These are phyloP conservation scores for Xylariaceae sp. DNA, from an alignment of 2,329 filamentous ascomycete species.

Conservation along the genomic window DNA sequence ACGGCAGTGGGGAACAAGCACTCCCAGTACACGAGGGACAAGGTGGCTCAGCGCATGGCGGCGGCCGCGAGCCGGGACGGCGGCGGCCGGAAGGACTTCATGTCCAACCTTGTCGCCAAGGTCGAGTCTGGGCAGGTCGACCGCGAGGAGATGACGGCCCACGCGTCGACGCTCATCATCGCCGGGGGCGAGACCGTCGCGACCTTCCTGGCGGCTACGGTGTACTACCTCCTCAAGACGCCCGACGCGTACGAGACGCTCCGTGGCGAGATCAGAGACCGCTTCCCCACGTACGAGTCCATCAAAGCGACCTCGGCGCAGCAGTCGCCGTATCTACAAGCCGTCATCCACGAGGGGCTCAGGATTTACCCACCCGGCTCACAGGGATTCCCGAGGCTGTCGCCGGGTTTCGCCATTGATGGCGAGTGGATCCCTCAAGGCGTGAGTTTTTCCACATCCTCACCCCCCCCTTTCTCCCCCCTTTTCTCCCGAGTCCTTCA, in stretches of 20 bases:
- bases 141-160: constrained; percentile 14
- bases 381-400: constrained; percentile 19
- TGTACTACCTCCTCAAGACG: constrained; percentile 8
- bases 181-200: constrained; percentile 17
- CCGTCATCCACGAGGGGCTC: constrained; percentile 15
- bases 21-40: constrained; percentile 7
- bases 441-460: constrained; percentile 14
- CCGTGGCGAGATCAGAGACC: constrained; percentile 11
- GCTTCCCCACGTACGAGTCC: constrained; percentile 17
- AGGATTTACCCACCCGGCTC: constrained; percentile 15
- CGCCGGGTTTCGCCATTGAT: constrained; percentile 14
- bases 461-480: too few species aligned
- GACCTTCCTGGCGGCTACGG: constrained; percentile 3
- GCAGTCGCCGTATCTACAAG: constrained; percentile 17
- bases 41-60: constrained; percentile 8
- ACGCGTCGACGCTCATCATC: constrained; percentile 14
- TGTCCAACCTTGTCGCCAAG: constrained; percentile 7
- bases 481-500: too few species aligned
- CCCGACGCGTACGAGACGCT: constrained; percentile 1
- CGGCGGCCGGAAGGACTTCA: constrained; percentile 12
- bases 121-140: constrained; percentile 12
- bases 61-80: constrained; percentile 9
- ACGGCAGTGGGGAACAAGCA: constrained; percentile 9
- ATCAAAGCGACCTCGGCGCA: constrained; percentile 18
- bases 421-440: constrained; percentile 1